phyloP scores from a whole-genome alignment of 352 stramenopile genomes.

The Phytophthora chlamydospora region DNA sequence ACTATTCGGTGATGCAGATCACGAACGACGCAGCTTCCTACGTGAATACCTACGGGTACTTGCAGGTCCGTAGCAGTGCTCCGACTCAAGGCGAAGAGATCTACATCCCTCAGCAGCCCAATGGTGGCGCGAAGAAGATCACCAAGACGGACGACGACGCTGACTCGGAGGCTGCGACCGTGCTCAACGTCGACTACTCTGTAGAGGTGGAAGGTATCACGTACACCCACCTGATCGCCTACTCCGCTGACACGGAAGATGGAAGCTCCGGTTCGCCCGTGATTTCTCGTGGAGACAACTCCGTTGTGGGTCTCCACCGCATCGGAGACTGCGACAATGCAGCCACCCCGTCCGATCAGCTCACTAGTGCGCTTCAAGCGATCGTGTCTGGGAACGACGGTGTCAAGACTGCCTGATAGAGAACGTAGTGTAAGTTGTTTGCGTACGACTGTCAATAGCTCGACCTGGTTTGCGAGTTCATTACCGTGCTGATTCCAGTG shows the following conservation, averaged over 20 bases:
- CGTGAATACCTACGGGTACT: constrained; percentile 59
- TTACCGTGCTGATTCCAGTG: no score
- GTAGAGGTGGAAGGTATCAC: constrained; percentile 42
- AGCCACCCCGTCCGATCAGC: constrained; percentile 33
- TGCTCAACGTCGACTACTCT: constrained; percentile 41
- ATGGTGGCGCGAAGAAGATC: constrained; percentile 63
- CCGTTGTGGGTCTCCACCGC: constrained; percentile 73
- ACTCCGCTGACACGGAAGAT: constrained; percentile 71
- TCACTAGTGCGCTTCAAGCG: constrained; percentile 25
- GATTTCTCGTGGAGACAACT: constrained; percentile 55
- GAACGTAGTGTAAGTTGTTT: constrained; percentile 1
- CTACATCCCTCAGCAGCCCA: constrained; percentile 72
- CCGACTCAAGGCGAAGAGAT: constrained; percentile 54
- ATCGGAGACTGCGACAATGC: constrained; percentile 77
- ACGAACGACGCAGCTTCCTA: constrained; percentile 37
- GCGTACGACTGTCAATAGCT: background rate
- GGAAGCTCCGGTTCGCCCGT: constrained; percentile 72
- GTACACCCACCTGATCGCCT: constrained; percentile 52
- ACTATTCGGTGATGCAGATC: constrained; percentile 67
- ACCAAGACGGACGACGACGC: constrained; percentile 49
- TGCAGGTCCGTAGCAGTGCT: constrained; percentile 55
- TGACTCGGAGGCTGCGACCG: constrained; percentile 22
- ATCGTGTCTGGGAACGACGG: constrained; percentile 43
- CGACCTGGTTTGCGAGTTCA: no score
- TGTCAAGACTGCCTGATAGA: constrained; percentile 34